Evolutionary conservation across 805 yeast genomes (phyloP), one percentile per base, ranked within the genome.

Genomic region (Wickerhamiella hasegawae): DNA sequence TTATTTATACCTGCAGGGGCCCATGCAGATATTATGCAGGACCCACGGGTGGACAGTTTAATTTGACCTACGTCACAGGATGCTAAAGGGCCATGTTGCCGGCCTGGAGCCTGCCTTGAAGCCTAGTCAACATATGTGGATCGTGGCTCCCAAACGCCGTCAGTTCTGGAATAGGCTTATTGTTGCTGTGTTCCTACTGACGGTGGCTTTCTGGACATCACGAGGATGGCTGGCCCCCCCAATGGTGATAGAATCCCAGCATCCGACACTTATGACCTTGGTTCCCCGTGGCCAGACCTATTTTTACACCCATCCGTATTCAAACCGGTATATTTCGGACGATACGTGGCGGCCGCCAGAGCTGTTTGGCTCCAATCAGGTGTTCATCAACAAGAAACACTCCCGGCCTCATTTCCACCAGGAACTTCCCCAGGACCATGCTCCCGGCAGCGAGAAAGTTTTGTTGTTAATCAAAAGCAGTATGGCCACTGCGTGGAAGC

Each of bases 321-420:
- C 51, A 16, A 45, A 46, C 21, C 35, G 56, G 17, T 46, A 42
- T 27, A 43, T 43, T 4, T 43, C 51, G n/a, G 47, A 44, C 28
- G 54, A 52, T 29, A 41, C 48, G 3, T 52, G 56, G 56, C 39
- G 56, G 14, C 52, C 55, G 1, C 46, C 48, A 14, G 40, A 35
- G 19, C 22, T 33, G 18, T 35, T 40, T 9, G 22, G 28, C 21
- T 16, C 23, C 16, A 25, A 26, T 14, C 40, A 33, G 25, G 24
- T 33, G 28, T 26, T 33, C 9, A n/a, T 21, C 11, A 34, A 33
- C 25, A 21, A n/a, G 19, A 25, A 25, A 23, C 36, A 37, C 14
- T 16, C 36, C 4, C 22, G 22, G 3, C 28, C 35, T 20, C 37
- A 37, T 18, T 28, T 28, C 12, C 35, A 30, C 15, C 36, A 37